These are phyloP conservation scores for Fraxinus paxiana DNA, from an alignment of 305 asterid species.

Conservation along the genomic window DNA sequence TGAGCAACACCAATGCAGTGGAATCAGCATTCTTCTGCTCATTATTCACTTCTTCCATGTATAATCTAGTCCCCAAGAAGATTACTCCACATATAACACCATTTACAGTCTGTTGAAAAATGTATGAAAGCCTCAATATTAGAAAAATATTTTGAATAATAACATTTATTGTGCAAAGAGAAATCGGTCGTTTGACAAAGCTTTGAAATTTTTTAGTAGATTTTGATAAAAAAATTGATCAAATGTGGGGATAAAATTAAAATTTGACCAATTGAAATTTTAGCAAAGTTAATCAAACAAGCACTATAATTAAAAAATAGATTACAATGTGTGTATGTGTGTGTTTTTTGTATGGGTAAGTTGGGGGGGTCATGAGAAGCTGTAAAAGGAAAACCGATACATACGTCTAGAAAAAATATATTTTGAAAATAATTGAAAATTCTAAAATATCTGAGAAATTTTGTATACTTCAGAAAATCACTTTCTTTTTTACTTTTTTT, in stretches of 20 bases:
- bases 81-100: constrained; percentile 71
- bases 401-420: neutral
- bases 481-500: too few species aligned
- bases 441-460: too few species aligned
- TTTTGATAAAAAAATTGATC: too few species aligned
- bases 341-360: neutral
- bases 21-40: constrained; percentile 33
- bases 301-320: neutral
- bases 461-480: too few species aligned
- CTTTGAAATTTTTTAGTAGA: neutral
- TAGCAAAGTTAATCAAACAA: neutral
- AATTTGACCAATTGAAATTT: neutral
- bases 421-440: too few species aligned
- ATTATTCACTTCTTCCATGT: constrained; percentile 47
- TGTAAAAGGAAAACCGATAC: neutral
- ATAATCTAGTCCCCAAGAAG: constrained; percentile 56
- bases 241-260: too few species aligned
- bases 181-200: too few species aligned
- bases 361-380: neutral
- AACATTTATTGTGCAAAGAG: neutral
- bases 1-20: constrained; percentile 66
- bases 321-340: neutral
- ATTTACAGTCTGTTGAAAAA: constrained; percentile 50
- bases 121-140: neutral
- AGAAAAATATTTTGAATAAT: neutral